Evolutionary conservation across 1,139 yeast species (phyloP).

Genomic region (Scheffersomyces cryptocercus): DNA sequence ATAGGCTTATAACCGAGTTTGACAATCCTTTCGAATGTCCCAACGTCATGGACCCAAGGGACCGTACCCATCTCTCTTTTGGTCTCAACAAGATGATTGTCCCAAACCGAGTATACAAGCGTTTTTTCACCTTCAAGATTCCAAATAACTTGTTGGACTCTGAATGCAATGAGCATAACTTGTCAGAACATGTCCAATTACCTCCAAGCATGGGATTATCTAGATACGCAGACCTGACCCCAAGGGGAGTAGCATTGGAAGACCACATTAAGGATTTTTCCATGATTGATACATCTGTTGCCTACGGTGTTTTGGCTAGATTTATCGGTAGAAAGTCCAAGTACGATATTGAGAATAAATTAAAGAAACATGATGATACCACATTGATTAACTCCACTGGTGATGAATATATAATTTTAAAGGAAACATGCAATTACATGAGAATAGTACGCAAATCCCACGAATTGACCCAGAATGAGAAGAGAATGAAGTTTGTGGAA

Average conservation of each 20-base stretch:
- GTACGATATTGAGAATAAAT: conserved; percentile 18
- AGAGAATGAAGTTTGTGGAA: conserved; percentile 14
- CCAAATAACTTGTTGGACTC: conserved; percentile 22
- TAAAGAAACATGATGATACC: conserved; percentile 18
- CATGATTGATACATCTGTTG: conserved; percentile 13
- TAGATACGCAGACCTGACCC: background rate
- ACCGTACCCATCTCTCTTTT: conserved; percentile 22
- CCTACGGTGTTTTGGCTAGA: conserved; percentile 22
- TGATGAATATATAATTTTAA: conserved; percentile 45
- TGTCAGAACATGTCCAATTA: conserved; percentile 18
- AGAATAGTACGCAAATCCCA: conserved; percentile 30
- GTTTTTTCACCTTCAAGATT: conserved; percentile 24
- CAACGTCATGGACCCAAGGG: conserved; percentile 25
- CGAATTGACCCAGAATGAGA: conserved; percentile 6
- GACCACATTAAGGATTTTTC: conserved; percentile 17
- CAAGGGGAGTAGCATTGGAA: background rate
- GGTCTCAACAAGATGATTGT: conserved; percentile 3
- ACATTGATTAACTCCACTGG: conserved; percentile 37
- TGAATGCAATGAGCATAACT: conserved; percentile 20
- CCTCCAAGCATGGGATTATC: conserved; percentile 22
- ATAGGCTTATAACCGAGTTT: conserved; percentile 32
- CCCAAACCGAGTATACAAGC: conserved; percentile 13
- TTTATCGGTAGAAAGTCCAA: conserved; percentile 22
- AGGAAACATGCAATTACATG: conserved; percentile 28
- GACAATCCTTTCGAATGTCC: conserved; percentile 18